phyloP scores from a whole-genome alignment of 805 yeast genomes.

The Huiozyma sinensis region DNA sequence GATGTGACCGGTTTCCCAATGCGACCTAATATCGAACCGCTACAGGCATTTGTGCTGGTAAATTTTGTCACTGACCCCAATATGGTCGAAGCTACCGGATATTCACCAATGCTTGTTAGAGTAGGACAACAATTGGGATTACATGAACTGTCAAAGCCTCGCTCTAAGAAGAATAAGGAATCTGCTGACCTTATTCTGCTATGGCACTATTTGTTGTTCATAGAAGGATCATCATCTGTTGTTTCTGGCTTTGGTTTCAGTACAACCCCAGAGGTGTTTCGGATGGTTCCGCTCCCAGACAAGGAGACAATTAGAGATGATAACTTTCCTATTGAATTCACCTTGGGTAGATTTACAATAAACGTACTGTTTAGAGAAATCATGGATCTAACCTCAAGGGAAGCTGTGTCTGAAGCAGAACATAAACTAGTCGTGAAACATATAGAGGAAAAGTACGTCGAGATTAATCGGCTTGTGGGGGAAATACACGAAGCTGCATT shows the following conservation, averaged over 20 bases:
- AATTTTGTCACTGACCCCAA: constrained; percentile 24
- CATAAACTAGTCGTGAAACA: constrained; percentile 2
- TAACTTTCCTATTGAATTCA: constrained; percentile 10
- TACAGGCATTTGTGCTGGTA: constrained; percentile 16
- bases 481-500: constrained; percentile 4
- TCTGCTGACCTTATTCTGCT: constrained; percentile 3
- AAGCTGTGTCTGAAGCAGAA: constrained; percentile 3
- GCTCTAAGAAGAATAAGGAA: neutral
- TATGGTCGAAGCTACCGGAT: constrained; percentile 17
- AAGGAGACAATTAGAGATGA: neutral
- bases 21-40: constrained; percentile 13
- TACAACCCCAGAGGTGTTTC: constrained; percentile 8
- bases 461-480: constrained; percentile 7
- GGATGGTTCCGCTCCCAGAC: constrained; percentile 7
- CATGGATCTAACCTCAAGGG: constrained; percentile 11
- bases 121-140: constrained; percentile 21
- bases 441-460: constrained; percentile 7
- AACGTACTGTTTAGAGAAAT: constrained; percentile 13
- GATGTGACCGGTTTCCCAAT: constrained; percentile 14
- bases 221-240: constrained; percentile 26
- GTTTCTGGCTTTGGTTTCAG: constrained; percentile 20
- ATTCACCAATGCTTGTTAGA: constrained; percentile 20
- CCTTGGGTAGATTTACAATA: constrained; percentile 18
- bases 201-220: constrained; percentile 19
- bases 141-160: constrained; percentile 5